Conservation (phyloP, 306 rosid genomes). For the Pyrus betulifolia region DNA sequence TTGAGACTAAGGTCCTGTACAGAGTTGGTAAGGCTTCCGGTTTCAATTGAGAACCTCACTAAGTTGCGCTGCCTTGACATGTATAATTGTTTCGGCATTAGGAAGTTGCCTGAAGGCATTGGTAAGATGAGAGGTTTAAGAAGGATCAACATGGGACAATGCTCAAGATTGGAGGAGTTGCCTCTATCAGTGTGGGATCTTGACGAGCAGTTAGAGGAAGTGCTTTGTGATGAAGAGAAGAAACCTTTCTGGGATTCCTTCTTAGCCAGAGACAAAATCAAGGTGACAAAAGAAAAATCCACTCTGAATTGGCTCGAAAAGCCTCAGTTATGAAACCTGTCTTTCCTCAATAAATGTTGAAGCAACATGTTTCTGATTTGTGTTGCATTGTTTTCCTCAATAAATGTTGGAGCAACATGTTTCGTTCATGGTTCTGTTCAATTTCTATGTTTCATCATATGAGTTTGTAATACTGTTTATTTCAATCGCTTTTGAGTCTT, state of each 20-base stretch:
- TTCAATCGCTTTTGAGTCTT: too few relatives aligned
- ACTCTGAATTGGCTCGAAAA: background rate
- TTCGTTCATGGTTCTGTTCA: too few relatives aligned
- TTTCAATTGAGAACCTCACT: conserved; percentile 18
- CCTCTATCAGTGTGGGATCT: conserved; percentile 37
- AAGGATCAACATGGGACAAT: conserved; percentile 28
- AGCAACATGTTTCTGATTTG: background rate
- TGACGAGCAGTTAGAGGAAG: conserved; percentile 4
- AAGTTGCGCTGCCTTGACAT: conserved; percentile 20
- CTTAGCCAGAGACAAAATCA: background rate
- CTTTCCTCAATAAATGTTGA: background rate
- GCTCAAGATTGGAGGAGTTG: conserved; percentile 23
- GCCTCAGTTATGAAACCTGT: background rate
- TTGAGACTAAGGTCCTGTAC: background rate
- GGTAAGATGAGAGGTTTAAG: conserved; percentile 20
- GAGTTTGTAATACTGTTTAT: too few relatives aligned
- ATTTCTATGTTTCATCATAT: too few relatives aligned
- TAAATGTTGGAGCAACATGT: too few relatives aligned
- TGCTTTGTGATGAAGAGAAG: conserved; percentile 41
- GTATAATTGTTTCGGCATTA: conserved; percentile 8
- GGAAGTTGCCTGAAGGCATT: conserved; percentile 34
- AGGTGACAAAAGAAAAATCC: background rate
- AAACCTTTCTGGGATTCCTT: background rate
- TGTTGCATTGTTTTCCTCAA: too few relatives aligned
- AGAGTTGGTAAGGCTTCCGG: conserved; percentile 18